phyloP scores from a whole-genome alignment of 2,329 filamentous ascomycete genomes.

The Aotearoamyces nothofagi region DNA sequence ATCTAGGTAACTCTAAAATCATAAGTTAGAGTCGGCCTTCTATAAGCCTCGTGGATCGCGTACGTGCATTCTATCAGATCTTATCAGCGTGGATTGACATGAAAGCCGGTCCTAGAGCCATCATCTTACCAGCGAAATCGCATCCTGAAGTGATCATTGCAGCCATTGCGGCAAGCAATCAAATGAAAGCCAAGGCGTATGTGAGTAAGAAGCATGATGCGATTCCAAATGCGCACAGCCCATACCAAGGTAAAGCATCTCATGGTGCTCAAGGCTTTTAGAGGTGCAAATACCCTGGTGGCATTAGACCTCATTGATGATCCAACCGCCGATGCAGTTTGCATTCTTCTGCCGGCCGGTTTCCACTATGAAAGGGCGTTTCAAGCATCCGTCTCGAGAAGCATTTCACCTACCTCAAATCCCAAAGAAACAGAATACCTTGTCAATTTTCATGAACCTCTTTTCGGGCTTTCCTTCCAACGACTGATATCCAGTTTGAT shows the following conservation, averaged over 20 bases:
- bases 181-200: conserved; percentile 28
- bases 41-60: too few relatives aligned
- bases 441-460: neutral
- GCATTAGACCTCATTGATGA: conserved; percentile 23
- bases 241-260: conserved; percentile 22
- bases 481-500: conserved; percentile 29
- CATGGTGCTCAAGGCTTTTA: neutral
- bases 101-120: conserved; percentile 21
- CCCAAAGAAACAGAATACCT: neutral
- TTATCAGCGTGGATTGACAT: conserved; percentile 1
- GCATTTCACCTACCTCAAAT: conserved; percentile 30
- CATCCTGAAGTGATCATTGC: conserved; percentile 37
- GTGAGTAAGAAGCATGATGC: conserved; percentile 34
- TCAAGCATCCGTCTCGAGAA: conserved; percentile 32
- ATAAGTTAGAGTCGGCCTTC: too few relatives aligned
- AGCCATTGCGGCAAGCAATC: conserved; percentile 35
- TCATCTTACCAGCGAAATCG: conserved; percentile 32
- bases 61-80: too few relatives aligned
- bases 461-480: neutral
- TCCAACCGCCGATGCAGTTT: conserved; percentile 30
- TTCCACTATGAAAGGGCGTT: conserved; percentile 31
- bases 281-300: conserved; percentile 19
- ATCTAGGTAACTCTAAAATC: too few relatives aligned
- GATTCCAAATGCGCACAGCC: conserved; percentile 31
- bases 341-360: conserved; percentile 31